Conservation (phyloP, 2,329 filamentous ascomycete genomes). For the Aschersonia sp. region DNA sequence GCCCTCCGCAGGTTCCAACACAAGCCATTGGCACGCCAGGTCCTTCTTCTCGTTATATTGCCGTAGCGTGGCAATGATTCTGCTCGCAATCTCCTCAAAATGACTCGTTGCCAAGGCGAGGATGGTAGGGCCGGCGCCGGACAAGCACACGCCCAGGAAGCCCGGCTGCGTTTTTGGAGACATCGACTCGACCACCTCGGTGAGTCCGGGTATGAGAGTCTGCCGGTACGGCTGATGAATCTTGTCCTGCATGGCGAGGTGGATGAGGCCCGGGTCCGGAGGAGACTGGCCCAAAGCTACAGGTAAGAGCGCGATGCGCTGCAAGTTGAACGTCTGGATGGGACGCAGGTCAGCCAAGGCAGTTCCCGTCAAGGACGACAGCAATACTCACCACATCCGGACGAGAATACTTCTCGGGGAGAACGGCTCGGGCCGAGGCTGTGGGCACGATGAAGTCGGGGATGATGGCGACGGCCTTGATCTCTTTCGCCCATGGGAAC, state of each 20-base stretch:
- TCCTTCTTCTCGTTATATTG: constrained; percentile 38
- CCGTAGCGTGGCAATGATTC: constrained; percentile 62
- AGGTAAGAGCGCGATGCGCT: constrained; percentile 80
- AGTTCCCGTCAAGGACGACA: neutral
- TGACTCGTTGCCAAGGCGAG: constrained; percentile 81
- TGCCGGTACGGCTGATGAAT: constrained; percentile 94
- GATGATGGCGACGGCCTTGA: constrained; percentile 94
- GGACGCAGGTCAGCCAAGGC: neutral
- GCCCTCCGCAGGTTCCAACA: constrained; percentile 78
- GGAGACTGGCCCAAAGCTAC: constrained; percentile 81
- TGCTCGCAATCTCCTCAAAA: constrained; percentile 72
- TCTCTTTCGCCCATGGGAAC: constrained; percentile 84
- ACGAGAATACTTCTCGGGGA: constrained; percentile 66
- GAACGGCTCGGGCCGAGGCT: constrained; percentile 71
- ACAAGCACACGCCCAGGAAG: constrained; percentile 85
- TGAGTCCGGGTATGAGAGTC: constrained; percentile 78
- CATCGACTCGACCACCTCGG: constrained; percentile 81
- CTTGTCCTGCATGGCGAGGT: constrained; percentile 97
- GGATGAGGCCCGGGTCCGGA: constrained; percentile 85
- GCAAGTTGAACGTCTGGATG: constrained; percentile 68
- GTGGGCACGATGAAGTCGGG: constrained; percentile 95
- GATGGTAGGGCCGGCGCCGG: constrained; percentile 89
- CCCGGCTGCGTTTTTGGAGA: constrained; percentile 77
- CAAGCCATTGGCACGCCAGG: constrained; percentile 72
- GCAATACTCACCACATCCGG: constrained; percentile 57